Percentiles rank a stretch among this genome's conserved stretches.
phyloP scores from a whole-genome alignment of 1,284 basidiomycete genomes.

The Melampsora larici-populina region DNA sequence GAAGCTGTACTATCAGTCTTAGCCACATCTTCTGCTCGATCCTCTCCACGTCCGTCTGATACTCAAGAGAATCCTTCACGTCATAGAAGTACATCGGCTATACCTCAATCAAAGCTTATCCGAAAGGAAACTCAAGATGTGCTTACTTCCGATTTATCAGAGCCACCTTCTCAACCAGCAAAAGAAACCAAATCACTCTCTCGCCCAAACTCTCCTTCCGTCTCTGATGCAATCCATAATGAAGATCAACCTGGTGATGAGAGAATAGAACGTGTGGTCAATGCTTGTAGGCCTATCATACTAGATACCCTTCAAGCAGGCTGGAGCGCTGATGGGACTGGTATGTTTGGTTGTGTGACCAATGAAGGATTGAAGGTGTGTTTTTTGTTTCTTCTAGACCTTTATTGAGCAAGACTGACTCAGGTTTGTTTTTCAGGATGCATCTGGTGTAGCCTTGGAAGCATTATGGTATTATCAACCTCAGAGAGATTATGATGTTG shows the following conservation, averaged over 20 bases:
- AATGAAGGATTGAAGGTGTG: slow-evolving; percentile 41
- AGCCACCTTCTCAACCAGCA: background rate
- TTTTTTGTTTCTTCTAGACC: background rate
- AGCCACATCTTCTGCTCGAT: slow-evolving; percentile 17
- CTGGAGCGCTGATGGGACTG: slow-evolving; percentile 25
- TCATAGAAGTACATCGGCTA: background rate
- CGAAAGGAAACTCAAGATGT: background rate
- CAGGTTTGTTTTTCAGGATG: slow-evolving; percentile 11
- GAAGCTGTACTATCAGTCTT: slow-evolving; percentile 34
- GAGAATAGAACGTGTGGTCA: slow-evolving; percentile 26
- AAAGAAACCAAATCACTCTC: background rate
- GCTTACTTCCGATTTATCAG: background rate
- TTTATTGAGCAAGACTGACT: background rate
- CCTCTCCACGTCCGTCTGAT: slow-evolving; percentile 12
- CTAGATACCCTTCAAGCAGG: slow-evolving; percentile 22
- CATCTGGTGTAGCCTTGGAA: slow-evolving; percentile 40
- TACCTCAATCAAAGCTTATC: background rate
- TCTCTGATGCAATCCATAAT: background rate
- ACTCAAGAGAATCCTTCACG: background rate
- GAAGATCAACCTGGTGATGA: background rate
- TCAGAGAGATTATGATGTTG: slow-evolving; percentile 28
- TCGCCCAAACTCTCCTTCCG: background rate
- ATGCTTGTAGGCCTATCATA: slow-evolving; percentile 32
- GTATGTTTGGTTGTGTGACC: slow-evolving; percentile 43
- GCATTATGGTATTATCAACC: slow-evolving; percentile 42